Base-by-base conservation (phyloP, 1,284 basidiomycete species). In the Puccinia coronata region DNA sequence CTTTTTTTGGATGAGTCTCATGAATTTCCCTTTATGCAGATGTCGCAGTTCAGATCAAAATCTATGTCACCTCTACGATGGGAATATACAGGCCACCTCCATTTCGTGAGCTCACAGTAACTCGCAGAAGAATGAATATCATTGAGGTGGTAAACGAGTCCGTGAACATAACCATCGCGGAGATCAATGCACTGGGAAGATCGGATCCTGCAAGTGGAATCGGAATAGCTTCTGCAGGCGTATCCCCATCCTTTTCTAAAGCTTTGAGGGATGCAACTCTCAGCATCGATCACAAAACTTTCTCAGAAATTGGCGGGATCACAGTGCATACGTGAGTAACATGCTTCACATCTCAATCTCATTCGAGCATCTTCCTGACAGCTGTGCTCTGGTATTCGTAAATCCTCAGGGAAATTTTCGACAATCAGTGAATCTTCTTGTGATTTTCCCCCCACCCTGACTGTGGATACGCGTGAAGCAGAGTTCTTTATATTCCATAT, bases 61-160 rank as follows among this genome's bases (percentile, higher is more conserved):
- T 79, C 18, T 53, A 79, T 49, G 65, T 79, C 31, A 79, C 77
- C 34, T 57, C 67, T 20, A 23, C 63, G 53, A 79, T 71, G 20
- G 77, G 65, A 59, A 71, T 25, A 39, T 71, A 51, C 53, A 18
- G n/a, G n/a, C 77, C 77, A 11, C 28, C 28, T n/a, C 77, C 77
- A 8, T 43, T 70, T 2, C 77, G 63, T 12, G 77, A 79, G 31
- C 65, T 79, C n/a, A 47, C 49, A 4, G 39, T 79, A 39, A 71
- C 71, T 31, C 53, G 25, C 25, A 47, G 36, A 28, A 43, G 77
- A 47, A 36, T 69, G 5, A 23, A 71, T 34, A 28, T 71, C 2
- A 39, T 47, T 25, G 51, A 57, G 39, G 39, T 71, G 12, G 41
- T 79, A 55, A 23, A n/a, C 11, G 77, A 79, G 49, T 25, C 77